Base-by-base conservation (phyloP, 2,329 filamentous ascomycete genomes). In the Arachnopeziza araneosa region DNA sequence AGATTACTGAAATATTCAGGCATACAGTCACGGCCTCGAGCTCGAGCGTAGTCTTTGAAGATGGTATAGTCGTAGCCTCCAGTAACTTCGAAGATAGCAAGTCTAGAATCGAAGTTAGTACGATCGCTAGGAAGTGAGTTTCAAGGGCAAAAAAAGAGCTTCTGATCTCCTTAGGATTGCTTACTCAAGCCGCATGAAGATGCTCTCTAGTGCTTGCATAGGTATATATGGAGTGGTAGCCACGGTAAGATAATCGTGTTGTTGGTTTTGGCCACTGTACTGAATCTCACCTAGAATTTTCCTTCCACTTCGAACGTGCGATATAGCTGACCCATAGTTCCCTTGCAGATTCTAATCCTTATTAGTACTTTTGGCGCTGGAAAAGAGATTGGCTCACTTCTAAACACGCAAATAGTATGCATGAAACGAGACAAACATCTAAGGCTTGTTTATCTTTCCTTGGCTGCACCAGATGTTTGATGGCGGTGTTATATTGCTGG, bases 341-440 rank as follows among this genome's bases (percentile, higher is more conserved):
- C 62, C 60, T 59, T 65, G 65, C 52, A 68, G 66, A 19, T 60
- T 65, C 60, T 66, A 23, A 1, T 52, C 14, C 12, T 54, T 32
- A 14, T 52, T 52, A 24, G 9, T 12, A 19, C n/a, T 54, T 19
- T 23, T 7, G 54, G 7, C 21, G 19, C 22, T 30, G 8, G 9
- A 14, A 44, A 19, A 19, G 36, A 14, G 32, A 23, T 24, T 19
- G 24, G 30, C 48, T 24, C 19, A 60, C 60, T 54, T 88, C 85
- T 60, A 88, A 87, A 69, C 83, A 86, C n/a, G 83, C 80, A 54
- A 88, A 75, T 48, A 88, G 74, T 51, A 88, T 80, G 55, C 78
- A 85, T n/a, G 82, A 79, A 78, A 87, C 85, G 12, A 87, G 76
- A 58, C 77, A 79, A 23, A 76, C 81, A 64, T 79, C 78, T 69